phyloP scores from a whole-genome alignment of 2,329 filamentous ascomycete species.

The Phyllosticta citrichinensis region DNA sequence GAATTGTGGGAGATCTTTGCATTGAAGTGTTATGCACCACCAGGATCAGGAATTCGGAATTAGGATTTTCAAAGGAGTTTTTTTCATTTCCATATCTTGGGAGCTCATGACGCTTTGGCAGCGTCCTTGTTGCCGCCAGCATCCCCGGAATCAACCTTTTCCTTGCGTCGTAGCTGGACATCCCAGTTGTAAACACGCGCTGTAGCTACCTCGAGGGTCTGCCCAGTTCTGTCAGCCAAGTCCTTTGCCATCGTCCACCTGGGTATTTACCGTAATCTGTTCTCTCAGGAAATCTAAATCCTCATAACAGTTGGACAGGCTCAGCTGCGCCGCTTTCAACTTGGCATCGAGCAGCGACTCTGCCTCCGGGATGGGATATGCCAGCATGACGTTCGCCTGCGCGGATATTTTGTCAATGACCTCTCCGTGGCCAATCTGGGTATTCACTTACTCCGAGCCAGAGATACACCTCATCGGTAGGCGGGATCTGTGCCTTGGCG shows the following conservation, averaged over 20 bases:
- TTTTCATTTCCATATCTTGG: not conserved
- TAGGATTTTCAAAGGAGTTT: not conserved
- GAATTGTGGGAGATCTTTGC: not conserved
- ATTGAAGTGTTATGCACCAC: not conserved
- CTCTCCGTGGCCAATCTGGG: not conserved
- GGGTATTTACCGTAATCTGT: conserved; percentile 73
- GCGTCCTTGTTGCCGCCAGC: conserved; percentile 29
- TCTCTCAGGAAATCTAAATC: conserved; percentile 91
- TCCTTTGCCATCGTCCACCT: no score
- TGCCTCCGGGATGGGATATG: conserved; percentile 85
- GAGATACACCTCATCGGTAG: conserved; percentile 84
- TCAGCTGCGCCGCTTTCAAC: conserved; percentile 67
- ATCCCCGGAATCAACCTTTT: conserved; percentile 53
- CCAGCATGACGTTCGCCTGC: conserved; percentile 92
- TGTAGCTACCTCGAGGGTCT: conserved; percentile 95
- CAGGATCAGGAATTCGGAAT: not conserved
- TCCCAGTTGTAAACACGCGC: conserved; percentile 99
- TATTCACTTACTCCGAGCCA: conserved; percentile 73
- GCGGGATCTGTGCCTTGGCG: conserved; percentile 72
- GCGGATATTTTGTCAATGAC: not conserved
- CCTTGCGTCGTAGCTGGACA: conserved; percentile 88
- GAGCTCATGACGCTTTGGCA: not conserved
- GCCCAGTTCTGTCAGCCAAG: conserved; percentile 13
- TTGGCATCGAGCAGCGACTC: conserved; percentile 69
- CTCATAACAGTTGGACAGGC: conserved; percentile 82